Base-by-base conservation (phyloP, 345 rosid species). In the Fremontodendron californicum region DNA sequence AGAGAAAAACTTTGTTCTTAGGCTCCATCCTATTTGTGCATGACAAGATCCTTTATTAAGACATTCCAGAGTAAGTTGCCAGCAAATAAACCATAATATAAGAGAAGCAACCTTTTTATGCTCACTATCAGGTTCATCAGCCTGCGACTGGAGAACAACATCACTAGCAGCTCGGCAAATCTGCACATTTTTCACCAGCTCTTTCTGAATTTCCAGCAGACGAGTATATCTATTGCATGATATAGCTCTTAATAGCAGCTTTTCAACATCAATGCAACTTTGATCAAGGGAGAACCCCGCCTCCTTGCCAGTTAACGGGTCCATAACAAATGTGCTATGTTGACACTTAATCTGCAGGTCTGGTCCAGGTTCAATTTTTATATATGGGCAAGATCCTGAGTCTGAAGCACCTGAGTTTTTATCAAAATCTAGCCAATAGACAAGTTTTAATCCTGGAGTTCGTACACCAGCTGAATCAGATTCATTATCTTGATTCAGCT, bases 221-320 rank as follows among this genome's bases (percentile, higher is more conserved):
- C 97, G 94, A 62, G 98, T 94, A 84, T 92, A 92, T 85, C 89
- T 92, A 80, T 94, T 86, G 85, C 98, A 96, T 31, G 84, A 85
- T 79, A 96, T 96, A 76, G 97, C 96, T 85, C 97, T 90, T 62
- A 91, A 88, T 73, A 96, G 87, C 86, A 96, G 79, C 82, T 88
- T 91, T 88, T 94, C 99, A 55, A 92, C 97, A 81, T 94, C 97
- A 82, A 96, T 94, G 85, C 94, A 92, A 82, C 95, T 88, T 77
- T 92, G 97, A 73, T 91, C 87, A 75, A 96, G 92, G 70, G 86
- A 82, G 82, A 96, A 89, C 73, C 88, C 90, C 5, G 97, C 97
- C 89, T 94, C 97, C 78, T 90, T 88, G 74, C 92, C 89, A 31
- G 89, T 92, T 63, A 85, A 70, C 74, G 99, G 97, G 82, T 96